These are phyloP conservation scores for Lentinula novae-zelandiae DNA, from an alignment of 1,284 basidiomycete genomes.

Conservation along the genomic window DNA sequence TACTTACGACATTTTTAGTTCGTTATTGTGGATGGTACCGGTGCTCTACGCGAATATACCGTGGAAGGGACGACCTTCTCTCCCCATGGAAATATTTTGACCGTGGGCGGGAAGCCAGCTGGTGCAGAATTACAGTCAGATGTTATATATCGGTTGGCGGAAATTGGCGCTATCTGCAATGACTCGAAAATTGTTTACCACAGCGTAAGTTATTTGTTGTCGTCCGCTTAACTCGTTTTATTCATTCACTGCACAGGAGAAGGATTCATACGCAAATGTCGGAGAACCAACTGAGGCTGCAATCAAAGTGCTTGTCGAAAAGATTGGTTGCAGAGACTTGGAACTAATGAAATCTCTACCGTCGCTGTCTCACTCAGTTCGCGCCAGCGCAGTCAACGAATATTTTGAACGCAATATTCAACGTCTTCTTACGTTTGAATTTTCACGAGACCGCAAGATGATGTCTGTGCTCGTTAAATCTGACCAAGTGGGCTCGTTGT, in stretches of 20 bases:
- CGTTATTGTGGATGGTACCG: slow-evolving; percentile 55
- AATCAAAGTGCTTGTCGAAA: slow-evolving; percentile 91
- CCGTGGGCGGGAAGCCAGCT: slow-evolving; percentile 59
- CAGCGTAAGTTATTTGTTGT: slow-evolving; percentile 42
- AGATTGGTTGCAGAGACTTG: slow-evolving; percentile 63
- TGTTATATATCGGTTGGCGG: slow-evolving; percentile 78
- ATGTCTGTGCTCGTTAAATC: slow-evolving; percentile 90
- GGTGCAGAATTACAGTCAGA: slow-evolving; percentile 60
- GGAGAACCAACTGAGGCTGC: slow-evolving; percentile 98
- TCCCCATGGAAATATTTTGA: slow-evolving; percentile 71
- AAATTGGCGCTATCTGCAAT: slow-evolving; percentile 91
- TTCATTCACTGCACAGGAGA: slow-evolving; percentile 51
- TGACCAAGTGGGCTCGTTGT: slow-evolving; percentile 61
- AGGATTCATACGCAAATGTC: slow-evolving; percentile 76
- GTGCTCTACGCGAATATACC: slow-evolving; percentile 61
- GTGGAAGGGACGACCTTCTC: slow-evolving; percentile 92
- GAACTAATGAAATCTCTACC: slow-evolving; percentile 55
- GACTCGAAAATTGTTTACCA: slow-evolving; percentile 90
- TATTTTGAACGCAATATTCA: slow-evolving; percentile 73
- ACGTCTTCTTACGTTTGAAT: slow-evolving; percentile 92
- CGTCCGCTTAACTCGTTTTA: not conserved
- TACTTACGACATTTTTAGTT: slow-evolving; percentile 47
- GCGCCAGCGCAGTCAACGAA: slow-evolving; percentile 83
- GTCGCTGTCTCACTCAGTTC: slow-evolving; percentile 53
- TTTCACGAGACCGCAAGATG: slow-evolving; percentile 97